These are phyloP conservation scores for Umbelopsis sp. DNA, from an alignment of 371 early-diverging fungal species.

Conservation along the genomic window DNA sequence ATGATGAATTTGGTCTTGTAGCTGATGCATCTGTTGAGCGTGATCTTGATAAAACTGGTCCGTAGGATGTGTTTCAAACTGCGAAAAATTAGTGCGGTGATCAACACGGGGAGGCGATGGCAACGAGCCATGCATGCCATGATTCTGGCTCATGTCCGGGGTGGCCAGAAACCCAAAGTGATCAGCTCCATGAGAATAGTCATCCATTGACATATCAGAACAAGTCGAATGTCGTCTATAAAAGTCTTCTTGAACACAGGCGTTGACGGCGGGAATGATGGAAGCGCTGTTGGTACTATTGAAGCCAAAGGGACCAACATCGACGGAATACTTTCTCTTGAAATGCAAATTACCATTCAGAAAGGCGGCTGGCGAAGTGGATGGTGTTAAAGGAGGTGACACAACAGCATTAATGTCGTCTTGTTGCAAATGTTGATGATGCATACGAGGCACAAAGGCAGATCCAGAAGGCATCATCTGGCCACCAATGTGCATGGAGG, in stretches of 20 bases:
- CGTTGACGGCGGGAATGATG: slow-evolving; percentile 28
- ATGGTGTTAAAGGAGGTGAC: slow-evolving; percentile 32
- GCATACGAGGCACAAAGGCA: slow-evolving; percentile 10
- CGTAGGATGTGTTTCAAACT: neutral
- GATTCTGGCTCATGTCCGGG: neutral
- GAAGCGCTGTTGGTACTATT: slow-evolving; percentile 25
- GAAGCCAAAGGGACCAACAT: slow-evolving; percentile 52
- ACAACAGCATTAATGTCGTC: slow-evolving; percentile 9
- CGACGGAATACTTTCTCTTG: slow-evolving; percentile 53
- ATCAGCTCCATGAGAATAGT: slow-evolving; percentile 18
- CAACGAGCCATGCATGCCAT: neutral
- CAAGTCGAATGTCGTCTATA: slow-evolving; percentile 40
- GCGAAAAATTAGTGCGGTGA: slow-evolving; percentile 10
- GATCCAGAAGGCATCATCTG: slow-evolving; percentile 10
- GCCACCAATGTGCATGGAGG: neutral
- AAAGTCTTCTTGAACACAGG: slow-evolving; percentile 34
- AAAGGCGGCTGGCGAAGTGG: slow-evolving; percentile 28
- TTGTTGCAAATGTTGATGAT: slow-evolving; percentile 15
- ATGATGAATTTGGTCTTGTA: slow-evolving; percentile 5
- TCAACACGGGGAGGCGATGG: slow-evolving; percentile 11
- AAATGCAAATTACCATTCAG: slow-evolving; percentile 33
- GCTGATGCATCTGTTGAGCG: neutral
- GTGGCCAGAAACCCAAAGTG: neutral
- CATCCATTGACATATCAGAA: slow-evolving; percentile 36
- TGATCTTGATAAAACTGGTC: slow-evolving; percentile 13